Percentiles rank a stretch among this genome's conserved stretches.
These are phyloP conservation scores for Podospora bellae-mahoneyi DNA, from an alignment of 495 filamentous ascomycete species.

Conservation along the genomic window DNA sequence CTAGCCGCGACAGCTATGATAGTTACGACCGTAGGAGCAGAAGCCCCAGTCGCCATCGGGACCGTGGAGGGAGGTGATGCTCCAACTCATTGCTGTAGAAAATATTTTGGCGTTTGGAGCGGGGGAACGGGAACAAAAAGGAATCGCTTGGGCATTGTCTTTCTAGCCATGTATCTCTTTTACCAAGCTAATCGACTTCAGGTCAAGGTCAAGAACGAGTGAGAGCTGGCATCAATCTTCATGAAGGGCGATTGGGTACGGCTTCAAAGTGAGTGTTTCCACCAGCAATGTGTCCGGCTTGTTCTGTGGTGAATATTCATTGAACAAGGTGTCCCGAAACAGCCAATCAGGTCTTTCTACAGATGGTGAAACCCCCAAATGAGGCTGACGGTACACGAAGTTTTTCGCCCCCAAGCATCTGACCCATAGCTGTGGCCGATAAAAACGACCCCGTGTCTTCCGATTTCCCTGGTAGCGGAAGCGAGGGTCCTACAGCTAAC, in stretches of 20 bases:
- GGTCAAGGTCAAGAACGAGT: slow-evolving; percentile 18
- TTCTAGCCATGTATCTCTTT: slow-evolving; percentile 18
- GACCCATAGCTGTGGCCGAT: background rate
- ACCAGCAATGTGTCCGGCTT: background rate
- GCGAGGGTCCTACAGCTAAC: background rate
- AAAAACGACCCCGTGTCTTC: background rate
- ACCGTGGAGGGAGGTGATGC: slow-evolving; percentile 23
- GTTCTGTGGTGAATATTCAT: too few species aligned
- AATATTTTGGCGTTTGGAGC: slow-evolving; percentile 12
- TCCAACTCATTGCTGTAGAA: slow-evolving; percentile 2
- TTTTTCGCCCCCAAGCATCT: background rate
- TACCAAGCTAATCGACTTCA: slow-evolving; percentile 21
- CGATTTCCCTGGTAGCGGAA: background rate
- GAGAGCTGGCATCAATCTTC: background rate
- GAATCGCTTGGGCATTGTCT: background rate
- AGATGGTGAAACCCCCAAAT: background rate
- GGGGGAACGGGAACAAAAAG: background rate
- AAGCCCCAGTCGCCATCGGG: slow-evolving; percentile 30
- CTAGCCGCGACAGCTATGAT: slow-evolving; percentile 61
- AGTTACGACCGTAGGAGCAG: slow-evolving; percentile 32
- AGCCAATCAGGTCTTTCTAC: background rate
- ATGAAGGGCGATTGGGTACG: background rate
- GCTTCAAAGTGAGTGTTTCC: background rate
- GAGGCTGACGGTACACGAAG: background rate
- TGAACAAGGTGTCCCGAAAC: background rate